Base-by-base conservation (phyloP, 352 stramenopile genomes). In the Phytophthora pluvialis region DNA sequence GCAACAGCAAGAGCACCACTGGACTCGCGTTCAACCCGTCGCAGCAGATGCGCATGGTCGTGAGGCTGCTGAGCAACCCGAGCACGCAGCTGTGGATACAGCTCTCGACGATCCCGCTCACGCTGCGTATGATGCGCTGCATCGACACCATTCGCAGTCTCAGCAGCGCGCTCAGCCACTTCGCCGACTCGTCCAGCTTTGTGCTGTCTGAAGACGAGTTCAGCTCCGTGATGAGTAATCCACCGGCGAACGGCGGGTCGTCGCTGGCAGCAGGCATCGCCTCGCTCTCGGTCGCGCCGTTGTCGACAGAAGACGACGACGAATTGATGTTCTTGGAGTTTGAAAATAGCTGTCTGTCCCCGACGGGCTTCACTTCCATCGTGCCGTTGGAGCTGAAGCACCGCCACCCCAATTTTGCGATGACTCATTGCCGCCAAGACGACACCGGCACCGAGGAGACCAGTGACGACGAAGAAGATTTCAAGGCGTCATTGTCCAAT, bases 161-260 rank as follows among this genome's bases (percentile, higher is more conserved):
- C 25, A 74, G 70, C 21, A 71, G 45, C 16, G 43, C 76, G n/a
- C 56, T 84, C 10, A 59, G 73, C 16, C 66, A 72, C 3, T 95
- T 93, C 48, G 82, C 81, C 0, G 83, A 95, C 65, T 75, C 75
- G 28, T 92, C 84, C 1, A 88, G 77, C 43, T 93, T 95, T 50
- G 79, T 93, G 47, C 70, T 93, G 1, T 79, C 71, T 4, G 79
- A 93, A 28, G 78, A 89, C 48, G 86, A 93, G 33, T 68, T 92
- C 16, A 53, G 65, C 15, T 64, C 56, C 10, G 60, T 88, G 10
- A 53, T 86, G 42, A 60, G 55, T 43, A 38, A 77, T 60, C 45
- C 65, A 36, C 26, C 58, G 5, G 26, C 50, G 26, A 35, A 11
- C 28, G 13, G 57, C n/a, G 51, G 55, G 26, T 64, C 61, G 16